Conservation (phyloP, 2,329 filamentous ascomycete genomes). For the Sphaerulina musiva region DNA sequence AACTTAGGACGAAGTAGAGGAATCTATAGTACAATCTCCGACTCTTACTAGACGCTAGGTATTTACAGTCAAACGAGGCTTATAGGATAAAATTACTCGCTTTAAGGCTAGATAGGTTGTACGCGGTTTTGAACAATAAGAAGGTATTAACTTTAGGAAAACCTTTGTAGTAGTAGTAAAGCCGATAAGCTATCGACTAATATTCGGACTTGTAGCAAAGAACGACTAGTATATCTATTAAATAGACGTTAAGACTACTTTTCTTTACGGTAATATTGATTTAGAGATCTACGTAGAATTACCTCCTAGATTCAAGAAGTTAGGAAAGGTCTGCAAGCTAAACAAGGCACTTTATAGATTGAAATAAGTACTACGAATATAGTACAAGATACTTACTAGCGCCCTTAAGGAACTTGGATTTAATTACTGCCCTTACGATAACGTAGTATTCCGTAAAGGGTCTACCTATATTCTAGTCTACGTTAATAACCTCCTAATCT, state of each 20-base stretch:
- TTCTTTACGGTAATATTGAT: background rate
- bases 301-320: background rate
- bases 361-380: background rate
- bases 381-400: background rate
- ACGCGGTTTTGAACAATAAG: background rate
- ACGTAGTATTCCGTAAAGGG: background rate
- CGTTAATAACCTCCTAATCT: background rate
- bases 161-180: background rate
- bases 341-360: background rate
- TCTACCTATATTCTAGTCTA: background rate
- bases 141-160: background rate
- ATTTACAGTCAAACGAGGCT: background rate
- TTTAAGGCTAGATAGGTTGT: background rate
- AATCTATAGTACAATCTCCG: background rate
- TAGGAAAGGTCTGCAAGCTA: background rate
- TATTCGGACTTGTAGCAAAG: background rate
- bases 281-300: background rate
- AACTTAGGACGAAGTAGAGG: background rate
- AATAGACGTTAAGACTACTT: background rate
- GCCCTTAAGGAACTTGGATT: background rate
- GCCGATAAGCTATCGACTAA: background rate
- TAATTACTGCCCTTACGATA: background rate
- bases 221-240: background rate
- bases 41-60: background rate
- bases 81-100: background rate